These are phyloP conservation scores for Trichoderma reesei DNA, from an alignment of 495 filamentous ascomycete species.

Conservation along the genomic window DNA sequence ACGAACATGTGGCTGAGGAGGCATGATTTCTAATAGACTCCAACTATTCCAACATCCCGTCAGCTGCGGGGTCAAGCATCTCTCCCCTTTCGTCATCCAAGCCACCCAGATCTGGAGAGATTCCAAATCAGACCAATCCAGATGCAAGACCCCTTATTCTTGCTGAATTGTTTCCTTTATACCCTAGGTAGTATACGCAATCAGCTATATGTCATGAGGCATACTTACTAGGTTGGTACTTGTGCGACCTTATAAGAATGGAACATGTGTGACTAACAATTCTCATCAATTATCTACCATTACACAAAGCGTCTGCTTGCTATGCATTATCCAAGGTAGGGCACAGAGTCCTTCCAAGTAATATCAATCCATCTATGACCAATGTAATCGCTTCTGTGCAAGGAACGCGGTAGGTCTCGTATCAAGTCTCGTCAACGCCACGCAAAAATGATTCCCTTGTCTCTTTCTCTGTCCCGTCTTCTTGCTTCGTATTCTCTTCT, in stretches of 20 bases:
- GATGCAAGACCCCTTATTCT: background rate
- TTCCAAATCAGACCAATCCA: background rate
- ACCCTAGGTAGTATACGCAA: no score
- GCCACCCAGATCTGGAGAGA: background rate
- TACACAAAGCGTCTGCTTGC: no score
- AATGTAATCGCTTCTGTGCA: background rate
- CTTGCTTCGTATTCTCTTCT: background rate
- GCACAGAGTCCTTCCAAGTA: background rate
- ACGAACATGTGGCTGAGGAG: background rate
- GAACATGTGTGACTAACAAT: no score
- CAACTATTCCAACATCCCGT: background rate
- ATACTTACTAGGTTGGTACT: no score
- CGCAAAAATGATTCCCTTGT: background rate
- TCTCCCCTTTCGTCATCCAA: background rate
- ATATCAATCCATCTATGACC: background rate
- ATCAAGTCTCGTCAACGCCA: background rate
- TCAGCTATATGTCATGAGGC: no score
- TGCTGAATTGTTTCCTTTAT: no score
- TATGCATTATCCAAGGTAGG: background rate
- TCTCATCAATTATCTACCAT: no score
- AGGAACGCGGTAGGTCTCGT: background rate
- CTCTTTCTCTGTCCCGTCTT: background rate
- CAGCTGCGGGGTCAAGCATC: background rate
- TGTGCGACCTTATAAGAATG: no score
- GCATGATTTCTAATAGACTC: background rate